Conservation (phyloP, 2,329 filamentous ascomycete species). For the Penicillium nordicum region DNA sequence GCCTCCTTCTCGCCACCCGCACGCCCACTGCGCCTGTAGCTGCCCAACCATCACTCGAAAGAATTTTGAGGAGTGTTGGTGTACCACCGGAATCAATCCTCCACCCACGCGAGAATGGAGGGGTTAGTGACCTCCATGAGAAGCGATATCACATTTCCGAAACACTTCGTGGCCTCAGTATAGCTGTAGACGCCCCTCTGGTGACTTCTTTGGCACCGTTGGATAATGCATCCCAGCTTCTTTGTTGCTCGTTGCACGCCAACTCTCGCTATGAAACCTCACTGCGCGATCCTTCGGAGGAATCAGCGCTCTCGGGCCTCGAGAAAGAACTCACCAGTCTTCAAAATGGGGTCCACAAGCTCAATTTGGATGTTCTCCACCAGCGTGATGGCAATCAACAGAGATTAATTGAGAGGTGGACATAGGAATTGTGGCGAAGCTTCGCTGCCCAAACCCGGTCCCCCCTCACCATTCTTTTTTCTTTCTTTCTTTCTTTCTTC, state of each 20-base stretch:
- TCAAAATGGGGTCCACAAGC: slow-evolving; percentile 33
- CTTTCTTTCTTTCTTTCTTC: neutral
- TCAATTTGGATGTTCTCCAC: slow-evolving; percentile 34
- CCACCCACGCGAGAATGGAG: slow-evolving; percentile 19
- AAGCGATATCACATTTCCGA: slow-evolving; percentile 31
- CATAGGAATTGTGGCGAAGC: slow-evolving; percentile 6
- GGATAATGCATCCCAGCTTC: slow-evolving; percentile 33
- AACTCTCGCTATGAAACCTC: slow-evolving; percentile 30
- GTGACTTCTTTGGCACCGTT: slow-evolving; percentile 27
- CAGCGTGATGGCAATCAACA: slow-evolving; percentile 30
- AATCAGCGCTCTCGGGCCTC: slow-evolving; percentile 27
- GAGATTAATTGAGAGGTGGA: slow-evolving; percentile 36
- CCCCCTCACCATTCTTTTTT: neutral
- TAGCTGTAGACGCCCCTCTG: slow-evolving; percentile 32
- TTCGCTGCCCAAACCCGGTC: neutral
- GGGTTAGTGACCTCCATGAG: slow-evolving; percentile 25
- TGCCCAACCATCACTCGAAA: slow-evolving; percentile 29
- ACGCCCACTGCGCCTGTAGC: slow-evolving; percentile 11
- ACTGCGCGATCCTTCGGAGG: slow-evolving; percentile 27
- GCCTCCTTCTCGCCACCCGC: slow-evolving; percentile 14
- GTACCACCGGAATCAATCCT: slow-evolving; percentile 29
- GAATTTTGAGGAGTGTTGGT: slow-evolving; percentile 34
- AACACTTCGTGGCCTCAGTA: slow-evolving; percentile 25
- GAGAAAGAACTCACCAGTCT: slow-evolving; percentile 31
- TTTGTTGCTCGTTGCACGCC: slow-evolving; percentile 30